These are phyloP conservation scores for Beauveria sp. DNA, from an alignment of 2,329 filamentous ascomycete species.

Conservation along the genomic window DNA sequence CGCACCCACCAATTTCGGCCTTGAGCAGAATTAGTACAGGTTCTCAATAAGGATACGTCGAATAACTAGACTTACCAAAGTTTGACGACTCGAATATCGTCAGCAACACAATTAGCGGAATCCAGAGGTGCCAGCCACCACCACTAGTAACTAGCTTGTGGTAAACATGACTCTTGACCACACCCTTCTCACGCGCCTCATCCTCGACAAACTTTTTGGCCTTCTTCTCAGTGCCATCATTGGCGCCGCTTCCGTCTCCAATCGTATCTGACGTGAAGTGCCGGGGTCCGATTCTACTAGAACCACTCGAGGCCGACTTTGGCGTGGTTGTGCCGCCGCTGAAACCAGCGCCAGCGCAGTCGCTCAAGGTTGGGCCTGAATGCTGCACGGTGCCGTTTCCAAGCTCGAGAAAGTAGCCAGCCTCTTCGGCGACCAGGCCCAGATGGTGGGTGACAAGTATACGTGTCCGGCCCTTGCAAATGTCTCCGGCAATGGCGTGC, in stretches of 20 bases:
- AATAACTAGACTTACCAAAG: conserved; percentile 26
- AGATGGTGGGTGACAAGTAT: conserved; percentile 79
- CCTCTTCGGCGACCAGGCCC: conserved; percentile 58
- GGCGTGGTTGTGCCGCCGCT: conserved; percentile 44
- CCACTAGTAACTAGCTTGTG: conserved; percentile 57
- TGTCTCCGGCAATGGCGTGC: conserved; percentile 62
- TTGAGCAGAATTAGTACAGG: neutral
- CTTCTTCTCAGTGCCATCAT: conserved; percentile 23
- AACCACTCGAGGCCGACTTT: neutral
- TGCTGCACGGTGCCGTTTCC: conserved; percentile 59
- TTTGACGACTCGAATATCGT: conserved; percentile 43
- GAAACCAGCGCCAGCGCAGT: conserved; percentile 50
- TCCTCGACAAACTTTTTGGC: conserved; percentile 70
- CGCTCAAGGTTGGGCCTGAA: conserved; percentile 51
- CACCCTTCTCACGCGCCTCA: conserved; percentile 61
- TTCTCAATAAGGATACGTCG: rapidly evolving
- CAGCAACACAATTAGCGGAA: conserved; percentile 44
- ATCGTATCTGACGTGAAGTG: neutral
- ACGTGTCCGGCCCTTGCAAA: conserved; percentile 62
- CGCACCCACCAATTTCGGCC: conserved; percentile 55
- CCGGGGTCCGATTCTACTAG: neutral
- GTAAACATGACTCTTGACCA: conserved; percentile 62
- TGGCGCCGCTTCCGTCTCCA: neutral
- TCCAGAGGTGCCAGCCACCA: conserved; percentile 58
- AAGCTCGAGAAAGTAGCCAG: conserved; percentile 67